A percentile compares a stretch with the other conserved stretches of the same genome.
Conservation (phyloP, 2,329 filamentous ascomycete genomes). For the Aplosporella prunicola region DNA sequence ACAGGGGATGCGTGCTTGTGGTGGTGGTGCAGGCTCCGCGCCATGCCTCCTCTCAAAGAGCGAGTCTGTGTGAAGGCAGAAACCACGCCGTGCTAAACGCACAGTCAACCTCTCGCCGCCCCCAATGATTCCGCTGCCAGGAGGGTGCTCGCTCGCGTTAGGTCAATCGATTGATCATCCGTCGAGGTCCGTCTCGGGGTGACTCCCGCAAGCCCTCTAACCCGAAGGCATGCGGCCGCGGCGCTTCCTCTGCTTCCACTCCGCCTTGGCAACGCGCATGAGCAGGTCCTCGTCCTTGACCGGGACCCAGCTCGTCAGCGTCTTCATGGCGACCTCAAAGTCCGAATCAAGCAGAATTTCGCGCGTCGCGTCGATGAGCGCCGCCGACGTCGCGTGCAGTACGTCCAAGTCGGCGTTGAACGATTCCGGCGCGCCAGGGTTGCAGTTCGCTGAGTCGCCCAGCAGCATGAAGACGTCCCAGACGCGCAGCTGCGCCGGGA, state of each 20-base stretch:
- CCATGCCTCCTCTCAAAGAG: too few relatives aligned
- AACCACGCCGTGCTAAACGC: too few relatives aligned
- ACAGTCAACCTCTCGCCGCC: too few relatives aligned
- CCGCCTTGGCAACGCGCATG: conserved; percentile 79
- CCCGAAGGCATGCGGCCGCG: too few relatives aligned
- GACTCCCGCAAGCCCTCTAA: too few relatives aligned
- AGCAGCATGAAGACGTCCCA: conserved; percentile 98
- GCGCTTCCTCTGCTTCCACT: conserved; percentile 69
- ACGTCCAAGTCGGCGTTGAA: conserved; percentile 61
- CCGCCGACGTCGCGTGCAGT: conserved; percentile 80
- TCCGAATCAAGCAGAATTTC: conserved; percentile 86
- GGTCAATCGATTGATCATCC: too few relatives aligned
- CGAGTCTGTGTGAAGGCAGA: too few relatives aligned
- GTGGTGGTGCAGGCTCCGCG: too few relatives aligned
- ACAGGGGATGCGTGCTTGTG: too few relatives aligned
- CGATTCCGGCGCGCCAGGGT: conserved; percentile 25
- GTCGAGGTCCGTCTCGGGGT: too few relatives aligned
- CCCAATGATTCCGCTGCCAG: too few relatives aligned
- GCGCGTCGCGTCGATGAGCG: conserved; percentile 80
- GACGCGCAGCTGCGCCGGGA: conserved; percentile 83
- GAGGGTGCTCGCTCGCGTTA: too few relatives aligned
- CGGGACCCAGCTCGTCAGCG: conserved; percentile 85
- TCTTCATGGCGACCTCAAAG: conserved; percentile 97
- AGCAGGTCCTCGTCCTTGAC: conserved; percentile 89
- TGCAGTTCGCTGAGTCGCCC: conserved; percentile 46